A percentile compares a stretch with the other conserved stretches of the same genome.
phyloP scores from a whole-genome alignment of 2,329 filamentous ascomycete genomes.

The Cytospora piceae region DNA sequence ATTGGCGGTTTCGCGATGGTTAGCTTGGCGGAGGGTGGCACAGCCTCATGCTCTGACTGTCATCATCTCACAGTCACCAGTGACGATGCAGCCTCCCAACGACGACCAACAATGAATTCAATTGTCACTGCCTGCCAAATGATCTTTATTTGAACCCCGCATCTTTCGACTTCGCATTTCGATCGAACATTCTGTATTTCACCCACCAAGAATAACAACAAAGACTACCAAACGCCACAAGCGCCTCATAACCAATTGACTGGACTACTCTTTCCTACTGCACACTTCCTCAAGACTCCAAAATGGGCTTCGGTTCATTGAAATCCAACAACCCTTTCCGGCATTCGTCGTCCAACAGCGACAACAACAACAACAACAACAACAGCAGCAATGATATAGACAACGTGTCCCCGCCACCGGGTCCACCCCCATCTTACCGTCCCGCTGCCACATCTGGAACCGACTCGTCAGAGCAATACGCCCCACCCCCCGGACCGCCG shows the following conservation, averaged over 20 bases:
- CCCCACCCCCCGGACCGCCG: constrained; percentile 29
- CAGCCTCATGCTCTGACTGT: constrained; percentile 5
- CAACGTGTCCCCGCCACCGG: constrained; percentile 33
- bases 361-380: constrained; percentile 7
- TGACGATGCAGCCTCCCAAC: background rate
- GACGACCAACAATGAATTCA: too few species aligned
- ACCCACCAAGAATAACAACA: background rate
- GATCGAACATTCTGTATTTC: background rate
- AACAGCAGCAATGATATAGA: constrained; percentile 13
- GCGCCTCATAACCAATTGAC: background rate
- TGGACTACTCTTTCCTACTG: background rate
- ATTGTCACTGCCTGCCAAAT: too few species aligned
- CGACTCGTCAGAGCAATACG: constrained; percentile 16
- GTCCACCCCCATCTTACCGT: constrained; percentile 35
- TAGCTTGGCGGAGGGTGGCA: constrained; percentile 12
- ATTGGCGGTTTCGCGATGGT: constrained; percentile 6
- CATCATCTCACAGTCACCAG: background rate
- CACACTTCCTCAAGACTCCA: background rate
- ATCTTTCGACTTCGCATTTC: too few species aligned
- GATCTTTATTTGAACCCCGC: too few species aligned
- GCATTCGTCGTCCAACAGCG: constrained; percentile 27
- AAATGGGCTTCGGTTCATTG: constrained; percentile 25
- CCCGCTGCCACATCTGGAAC: constrained; percentile 15
- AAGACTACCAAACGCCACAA: background rate
- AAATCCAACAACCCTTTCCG: constrained; percentile 31